phyloP scores from a whole-genome alignment of 257 asterid genomes.

The Pogostemon cablin region DNA sequence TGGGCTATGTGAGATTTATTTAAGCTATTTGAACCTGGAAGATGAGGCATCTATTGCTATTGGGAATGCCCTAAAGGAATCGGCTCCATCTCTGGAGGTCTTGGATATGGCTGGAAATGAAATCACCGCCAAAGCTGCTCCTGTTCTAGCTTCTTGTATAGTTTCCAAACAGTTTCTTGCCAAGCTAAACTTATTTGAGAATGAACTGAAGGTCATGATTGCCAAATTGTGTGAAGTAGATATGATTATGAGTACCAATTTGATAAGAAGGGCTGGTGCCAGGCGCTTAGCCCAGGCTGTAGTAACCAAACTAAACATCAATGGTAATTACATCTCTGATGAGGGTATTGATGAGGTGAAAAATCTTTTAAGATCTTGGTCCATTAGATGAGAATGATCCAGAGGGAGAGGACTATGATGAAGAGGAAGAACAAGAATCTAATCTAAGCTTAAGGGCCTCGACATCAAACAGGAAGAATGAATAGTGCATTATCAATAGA shows the following conservation, averaged over 20 bases:
- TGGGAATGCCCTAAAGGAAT: conserved; percentile 64
- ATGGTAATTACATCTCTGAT: conserved; percentile 90
- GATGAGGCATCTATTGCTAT: conserved; percentile 80
- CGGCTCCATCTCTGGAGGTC: conserved; percentile 72
- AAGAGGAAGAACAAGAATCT: conserved; percentile 61
- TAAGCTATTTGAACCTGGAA: conserved; percentile 88
- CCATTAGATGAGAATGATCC: conserved; percentile 95
- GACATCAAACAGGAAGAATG: conserved; percentile 72
- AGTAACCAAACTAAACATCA: conserved; percentile 65
- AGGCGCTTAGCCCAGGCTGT: conserved; percentile 83
- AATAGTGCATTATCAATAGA: conserved; percentile 25
- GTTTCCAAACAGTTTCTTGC: conserved; percentile 71
- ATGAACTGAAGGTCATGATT: conserved; percentile 81
- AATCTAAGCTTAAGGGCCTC: conserved; percentile 72
- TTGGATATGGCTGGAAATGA: conserved; percentile 97
- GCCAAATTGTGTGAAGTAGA: conserved; percentile 78
- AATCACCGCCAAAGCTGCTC: conserved; percentile 75
- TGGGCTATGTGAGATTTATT: conserved; percentile 61
- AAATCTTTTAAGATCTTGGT: conserved; percentile 70
- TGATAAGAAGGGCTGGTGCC: conserved; percentile 90
- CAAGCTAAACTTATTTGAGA: conserved; percentile 70
- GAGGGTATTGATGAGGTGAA: conserved; percentile 91
- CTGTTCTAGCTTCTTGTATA: conserved; percentile 72
- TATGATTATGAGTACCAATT: conserved; percentile 51
- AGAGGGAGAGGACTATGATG: conserved; percentile 85